Evolutionary conservation across 139 green algal genomes (phyloP), one percentile per base, ranked within the genome.

Genomic region (Pleodorina starrii): DNA sequence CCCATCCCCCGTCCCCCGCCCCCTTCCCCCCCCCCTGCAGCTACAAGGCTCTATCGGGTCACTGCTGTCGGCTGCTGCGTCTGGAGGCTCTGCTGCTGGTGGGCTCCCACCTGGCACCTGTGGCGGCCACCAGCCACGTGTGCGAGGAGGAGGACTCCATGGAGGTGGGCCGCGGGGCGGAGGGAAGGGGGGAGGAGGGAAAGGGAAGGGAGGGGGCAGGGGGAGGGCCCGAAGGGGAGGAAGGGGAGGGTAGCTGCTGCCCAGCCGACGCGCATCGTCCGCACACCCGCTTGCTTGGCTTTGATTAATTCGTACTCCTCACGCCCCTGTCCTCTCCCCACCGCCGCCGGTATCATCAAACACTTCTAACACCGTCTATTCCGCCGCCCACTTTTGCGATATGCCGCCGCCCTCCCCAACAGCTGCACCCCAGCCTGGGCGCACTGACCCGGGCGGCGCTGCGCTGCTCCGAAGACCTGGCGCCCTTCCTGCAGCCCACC

Each of bases 81-180:
- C 86, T 97, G 11, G 95, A 97, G 71, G 78, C 94, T 40, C 91
- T 95, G 87, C 87, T 97, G 66, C 84, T 93, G 81, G 81, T 91
- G 43, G 82, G 93, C 23, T 69, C 92, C 66, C 80, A 95, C 51
- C 84, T 97, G 73, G 85, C 91, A 57, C 66, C 79, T 29, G 85
- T 97, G 89, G 80, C 89, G 0, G 68, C 29, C 35, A 79, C 82
- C 36, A 91, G 69, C 35, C 95, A 95, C 74, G 63, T 94, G n/a
- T 95, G 92, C 38, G 87, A 93, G 12, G 91, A 93, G 77, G 93
- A 95, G 19, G 93, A 94, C 29, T 91, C 82, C 6, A 71, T 71
- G 12, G 94, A 96, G 90, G 90, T 93, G 72, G 10, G 50, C 6
- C 32, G 63, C 21, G 6, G 2, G 29, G 71, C 32, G n/a, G 68